Evolutionary conservation across 148 eudicot genomes (phyloP), one percentile per base, ranked within the genome.

Genomic region (Cornus suecica): DNA sequence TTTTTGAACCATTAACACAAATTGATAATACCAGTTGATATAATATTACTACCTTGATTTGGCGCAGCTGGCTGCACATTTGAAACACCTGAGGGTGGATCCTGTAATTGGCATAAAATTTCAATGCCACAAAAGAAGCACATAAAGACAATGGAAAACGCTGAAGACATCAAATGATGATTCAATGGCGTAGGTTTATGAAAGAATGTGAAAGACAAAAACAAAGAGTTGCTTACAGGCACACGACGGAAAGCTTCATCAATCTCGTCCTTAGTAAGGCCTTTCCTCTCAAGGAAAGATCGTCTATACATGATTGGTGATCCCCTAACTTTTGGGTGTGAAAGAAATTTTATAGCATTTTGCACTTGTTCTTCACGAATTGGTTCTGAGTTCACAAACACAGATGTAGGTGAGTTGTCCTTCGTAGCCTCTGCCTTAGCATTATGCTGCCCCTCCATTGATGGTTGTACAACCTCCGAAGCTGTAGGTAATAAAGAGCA

Each of bases 171-270:
- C 69, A 54, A 42, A n/a, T 22, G 42, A 45, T 26, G 34, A 54
- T 29, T 54, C 20, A 65, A 37, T 22, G 34, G 68, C 0, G 15
- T 24, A 18, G 16, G 22, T 26, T 52, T 52, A 10, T 31, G 34
- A 37, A 65, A 54, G 42, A 65, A 26, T 37, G 42, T 28, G 71
- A 74, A 37, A 31, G 61, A 73, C 34, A 48, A 73, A 51, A 61
- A 25, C 26, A 78, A 41, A 9, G 68, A 27, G 48, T 23, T 48
- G 62, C 97, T 88, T 86, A 95, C 99, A 58, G 99, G 99, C 69
- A 95, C 99, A 71, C 93, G 97, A 48, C 93, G 90, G 79, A 95
- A 93, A 71, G 99, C 99, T 87, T 93, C 99, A 85, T 95, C 97
- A 24, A 95, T 95, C 85, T 95, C 99, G 81, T 93, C 99, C 79